These are phyloP conservation scores for Syncephalastrum contaminatum DNA, from an alignment of 371 early-diverging fungal genomes.

Conservation along the genomic window DNA sequence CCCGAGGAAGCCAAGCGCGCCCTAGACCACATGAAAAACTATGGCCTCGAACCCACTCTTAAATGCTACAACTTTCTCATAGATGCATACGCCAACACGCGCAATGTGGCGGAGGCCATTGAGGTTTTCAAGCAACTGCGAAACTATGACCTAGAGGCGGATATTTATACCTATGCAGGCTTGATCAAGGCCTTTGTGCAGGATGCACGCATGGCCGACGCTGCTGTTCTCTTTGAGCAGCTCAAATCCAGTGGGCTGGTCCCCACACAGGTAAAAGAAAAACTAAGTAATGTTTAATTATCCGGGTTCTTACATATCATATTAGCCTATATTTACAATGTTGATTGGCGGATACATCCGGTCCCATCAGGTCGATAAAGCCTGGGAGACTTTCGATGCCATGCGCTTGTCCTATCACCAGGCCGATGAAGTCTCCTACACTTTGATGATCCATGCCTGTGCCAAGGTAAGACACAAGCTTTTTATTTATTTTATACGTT, in stretches of 20 bases:
- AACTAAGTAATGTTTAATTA: conserved; percentile 11
- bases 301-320: not conserved
- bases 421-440: conserved; percentile 79
- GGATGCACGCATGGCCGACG: conserved; percentile 60
- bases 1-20: conserved; percentile 71
- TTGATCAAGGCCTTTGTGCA: conserved; percentile 73
- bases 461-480: conserved; percentile 67
- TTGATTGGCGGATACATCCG: conserved; percentile 85
- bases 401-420: conserved; percentile 79
- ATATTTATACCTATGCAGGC: conserved; percentile 64
- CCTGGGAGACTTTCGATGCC: conserved; percentile 90
- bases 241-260: conserved; percentile 61
- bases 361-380: conserved; percentile 64
- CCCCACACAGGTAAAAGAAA: conserved; percentile 48
- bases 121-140: conserved; percentile 53
- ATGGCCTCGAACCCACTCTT: conserved; percentile 63
- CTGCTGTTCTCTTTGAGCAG: conserved; percentile 69
- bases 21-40: conserved; percentile 64
- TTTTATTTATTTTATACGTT: too few relatives aligned
- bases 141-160: conserved; percentile 51
- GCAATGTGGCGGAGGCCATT: conserved; percentile 61
- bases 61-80: conserved; percentile 74
- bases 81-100: conserved; percentile 75
- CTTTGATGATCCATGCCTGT: conserved; percentile 91
- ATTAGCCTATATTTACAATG: conserved; percentile 68